Conservation (phyloP, 805 yeast species). For the Starmera caribaea region DNA sequence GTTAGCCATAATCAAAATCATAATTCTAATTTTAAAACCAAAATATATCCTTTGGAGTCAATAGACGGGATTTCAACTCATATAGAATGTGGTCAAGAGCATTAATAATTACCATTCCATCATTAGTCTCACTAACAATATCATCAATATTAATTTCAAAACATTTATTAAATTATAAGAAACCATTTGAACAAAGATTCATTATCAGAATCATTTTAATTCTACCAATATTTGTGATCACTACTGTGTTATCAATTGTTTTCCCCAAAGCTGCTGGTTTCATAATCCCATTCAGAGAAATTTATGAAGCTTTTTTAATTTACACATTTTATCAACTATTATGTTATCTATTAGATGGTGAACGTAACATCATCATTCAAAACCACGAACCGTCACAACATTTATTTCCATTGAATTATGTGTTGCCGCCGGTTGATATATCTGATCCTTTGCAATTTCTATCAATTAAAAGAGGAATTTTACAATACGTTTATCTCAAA, state of each 20-base stretch:
- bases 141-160: slow-evolving; percentile 34
- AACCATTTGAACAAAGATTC: slow-evolving; percentile 80
- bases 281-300: slow-evolving; percentile 73
- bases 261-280: slow-evolving; percentile 34
- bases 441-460: slow-evolving; percentile 79
- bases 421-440: slow-evolving; percentile 58
- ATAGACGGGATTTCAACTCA: too few species aligned
- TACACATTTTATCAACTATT: slow-evolving; percentile 84
- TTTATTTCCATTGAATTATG: slow-evolving; percentile 40
- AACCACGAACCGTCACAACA: slow-evolving; percentile 67
- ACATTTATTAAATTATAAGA: slow-evolving; percentile 69
- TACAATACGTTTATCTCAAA: slow-evolving; percentile 94
- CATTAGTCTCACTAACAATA: too few species aligned
- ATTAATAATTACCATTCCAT: too few species aligned
- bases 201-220: slow-evolving; percentile 74
- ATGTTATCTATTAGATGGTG: slow-evolving; percentile 86
- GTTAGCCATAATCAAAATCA: background rate
- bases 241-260: slow-evolving; percentile 52
- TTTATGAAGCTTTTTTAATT: slow-evolving; percentile 93
- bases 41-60: too few species aligned
- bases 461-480: slow-evolving; percentile 68
- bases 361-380: slow-evolving; percentile 57
- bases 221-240: slow-evolving; percentile 70
- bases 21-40: too few species aligned
- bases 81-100: too few species aligned